These are phyloP conservation scores for Camelina laxa DNA, from an alignment of 345 rosid species.

Conservation along the genomic window DNA sequence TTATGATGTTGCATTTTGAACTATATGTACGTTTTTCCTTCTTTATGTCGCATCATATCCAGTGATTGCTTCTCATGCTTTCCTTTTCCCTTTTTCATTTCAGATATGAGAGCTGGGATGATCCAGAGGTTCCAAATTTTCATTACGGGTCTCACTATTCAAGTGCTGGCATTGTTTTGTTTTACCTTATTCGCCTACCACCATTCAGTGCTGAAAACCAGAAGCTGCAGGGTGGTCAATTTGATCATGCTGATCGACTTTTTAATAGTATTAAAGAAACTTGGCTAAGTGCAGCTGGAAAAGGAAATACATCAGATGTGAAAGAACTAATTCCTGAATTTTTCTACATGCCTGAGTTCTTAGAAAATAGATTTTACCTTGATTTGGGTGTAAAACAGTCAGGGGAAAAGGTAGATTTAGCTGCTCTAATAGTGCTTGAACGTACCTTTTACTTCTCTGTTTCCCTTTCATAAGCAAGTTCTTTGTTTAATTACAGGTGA, in stretches of 20 bases:
- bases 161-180: slow-evolving; percentile 95
- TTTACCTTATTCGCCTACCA: slow-evolving; percentile 93
- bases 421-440: slow-evolving; percentile 8
- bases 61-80: neutral
- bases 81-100: slow-evolving; percentile 27
- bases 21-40: neutral
- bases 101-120: slow-evolving; percentile 98
- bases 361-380: slow-evolving; percentile 73
- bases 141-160: slow-evolving; percentile 99
- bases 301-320: slow-evolving; percentile 93
- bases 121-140: slow-evolving; percentile 94
- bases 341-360: slow-evolving; percentile 91
- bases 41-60: neutral
- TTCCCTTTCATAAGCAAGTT: slow-evolving; percentile 2
- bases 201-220: slow-evolving; percentile 95
- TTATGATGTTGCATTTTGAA: slow-evolving; percentile 13
- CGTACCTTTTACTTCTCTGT: neutral
- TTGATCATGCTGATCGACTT: slow-evolving; percentile 97
- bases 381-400: slow-evolving; percentile 93
- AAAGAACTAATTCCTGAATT: slow-evolving; percentile 96
- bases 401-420: slow-evolving; percentile 74
- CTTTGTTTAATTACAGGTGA: slow-evolving; percentile 56
- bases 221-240: slow-evolving; percentile 96
- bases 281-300: slow-evolving; percentile 95
- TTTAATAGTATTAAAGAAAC: slow-evolving; percentile 84